Conservation (phyloP, 805 yeast genomes). For the Lipomyces sp. region DNA sequence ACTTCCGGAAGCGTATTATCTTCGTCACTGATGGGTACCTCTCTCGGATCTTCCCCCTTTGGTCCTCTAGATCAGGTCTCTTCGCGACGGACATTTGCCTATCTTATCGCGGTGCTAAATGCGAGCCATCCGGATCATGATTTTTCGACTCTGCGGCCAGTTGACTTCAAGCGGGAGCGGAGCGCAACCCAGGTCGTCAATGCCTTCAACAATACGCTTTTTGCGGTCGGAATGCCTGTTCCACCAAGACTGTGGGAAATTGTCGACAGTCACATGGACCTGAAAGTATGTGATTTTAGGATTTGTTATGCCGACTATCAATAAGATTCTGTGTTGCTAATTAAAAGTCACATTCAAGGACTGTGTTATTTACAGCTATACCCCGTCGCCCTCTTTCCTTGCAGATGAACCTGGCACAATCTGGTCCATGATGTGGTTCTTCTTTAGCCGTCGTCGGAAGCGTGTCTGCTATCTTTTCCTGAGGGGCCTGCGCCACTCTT, state of each 20-base stretch:
- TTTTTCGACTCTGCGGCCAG: constrained; percentile 80
- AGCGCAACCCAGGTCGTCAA: constrained; percentile 46
- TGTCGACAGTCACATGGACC: constrained; percentile 75
- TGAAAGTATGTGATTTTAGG: constrained; percentile 49
- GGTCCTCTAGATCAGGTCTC: constrained; percentile 88
- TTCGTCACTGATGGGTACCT: constrained; percentile 10
- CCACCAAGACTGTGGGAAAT: constrained; percentile 85
- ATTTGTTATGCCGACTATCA: background rate
- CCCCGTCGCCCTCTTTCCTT: constrained; percentile 54
- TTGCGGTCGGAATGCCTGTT: constrained; percentile 53
- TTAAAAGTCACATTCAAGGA: constrained; percentile 3
- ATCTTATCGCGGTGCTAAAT: constrained; percentile 83
- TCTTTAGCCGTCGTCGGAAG: constrained; percentile 85
- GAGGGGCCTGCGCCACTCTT: constrained; percentile 48
- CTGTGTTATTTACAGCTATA: constrained; percentile 31
- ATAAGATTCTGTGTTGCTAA: background rate
- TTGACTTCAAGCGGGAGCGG: constrained; percentile 56
- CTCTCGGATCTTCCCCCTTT: constrained; percentile 56
- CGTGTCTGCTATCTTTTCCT: constrained; percentile 84
- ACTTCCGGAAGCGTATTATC: constrained; percentile 9
- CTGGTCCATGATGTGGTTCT: constrained; percentile 86
- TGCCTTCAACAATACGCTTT: constrained; percentile 72
- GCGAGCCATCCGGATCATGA: constrained; percentile 96
- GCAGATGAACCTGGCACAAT: constrained; percentile 61
- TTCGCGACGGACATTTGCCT: constrained; percentile 84